Percentiles rank a stretch among this genome's conserved stretches.
These are phyloP conservation scores for Aegilops longissima DNA, from an alignment of 176 grass and related monocot genomes.

Conservation along the genomic window DNA sequence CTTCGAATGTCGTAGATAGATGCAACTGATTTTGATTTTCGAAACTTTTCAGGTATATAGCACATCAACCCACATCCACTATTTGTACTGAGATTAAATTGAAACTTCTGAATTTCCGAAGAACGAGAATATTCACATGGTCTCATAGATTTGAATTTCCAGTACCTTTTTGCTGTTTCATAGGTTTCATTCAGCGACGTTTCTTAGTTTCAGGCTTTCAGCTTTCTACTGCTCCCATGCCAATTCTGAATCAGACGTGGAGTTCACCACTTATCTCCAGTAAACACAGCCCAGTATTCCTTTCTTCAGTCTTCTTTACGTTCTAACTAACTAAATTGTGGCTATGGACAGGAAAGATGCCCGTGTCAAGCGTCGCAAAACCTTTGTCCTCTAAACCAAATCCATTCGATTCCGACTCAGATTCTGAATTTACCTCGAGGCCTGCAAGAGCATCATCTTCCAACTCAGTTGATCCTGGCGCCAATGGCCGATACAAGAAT, in stretches of 20 bases:
- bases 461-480: constrained; percentile 9
- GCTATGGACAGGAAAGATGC: background rate
- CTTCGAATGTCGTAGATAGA: background rate
- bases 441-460: constrained; percentile 13
- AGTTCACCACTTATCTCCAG: background rate
- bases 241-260: too few species aligned
- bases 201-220: background rate
- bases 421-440: constrained; percentile 11
- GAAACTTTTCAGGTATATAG: too few species aligned
- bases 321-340: background rate
- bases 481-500: constrained; percentile 24
- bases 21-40: background rate
- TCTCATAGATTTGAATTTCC: background rate
- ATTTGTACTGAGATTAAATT: background rate
- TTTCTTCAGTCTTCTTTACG: background rate
- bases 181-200: background rate
- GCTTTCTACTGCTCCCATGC: background rate
- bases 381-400: constrained; percentile 2
- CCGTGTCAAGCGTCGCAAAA: background rate
- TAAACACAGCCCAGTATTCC: background rate
- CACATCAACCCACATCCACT: background rate
- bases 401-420: constrained; percentile 22
- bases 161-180: background rate
- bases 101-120: background rate
- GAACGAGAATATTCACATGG: background rate